These are phyloP conservation scores for Tolypocladium amazonense DNA, from an alignment of 2,329 filamentous ascomycete genomes.

Conservation along the genomic window DNA sequence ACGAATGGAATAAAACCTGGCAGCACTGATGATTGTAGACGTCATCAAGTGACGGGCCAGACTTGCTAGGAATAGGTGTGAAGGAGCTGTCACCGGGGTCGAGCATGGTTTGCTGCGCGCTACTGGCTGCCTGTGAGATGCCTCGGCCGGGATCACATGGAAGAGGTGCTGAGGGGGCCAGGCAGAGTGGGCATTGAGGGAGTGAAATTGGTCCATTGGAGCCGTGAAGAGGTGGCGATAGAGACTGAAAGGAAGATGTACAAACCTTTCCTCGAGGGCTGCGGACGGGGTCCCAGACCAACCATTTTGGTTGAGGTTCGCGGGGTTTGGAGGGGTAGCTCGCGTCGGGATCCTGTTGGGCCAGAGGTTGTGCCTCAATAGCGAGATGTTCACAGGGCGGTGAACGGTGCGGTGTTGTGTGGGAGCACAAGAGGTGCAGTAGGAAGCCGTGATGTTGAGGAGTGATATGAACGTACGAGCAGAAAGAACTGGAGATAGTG, in stretches of 20 bases:
- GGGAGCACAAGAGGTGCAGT: background rate
- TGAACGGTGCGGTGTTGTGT: background rate
- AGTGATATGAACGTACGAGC: background rate
- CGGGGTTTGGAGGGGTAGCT: conserved; percentile 26
- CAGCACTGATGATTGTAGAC: background rate
- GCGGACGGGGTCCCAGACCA: conserved; percentile 38
- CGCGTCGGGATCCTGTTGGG: conserved; percentile 1
- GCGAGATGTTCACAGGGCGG: background rate
- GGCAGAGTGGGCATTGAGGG: background rate
- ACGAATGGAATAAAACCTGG: no score
- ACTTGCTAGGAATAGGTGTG: background rate
- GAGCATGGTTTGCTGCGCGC: background rate
- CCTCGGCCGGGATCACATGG: background rate
- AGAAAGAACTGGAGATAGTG: background rate
- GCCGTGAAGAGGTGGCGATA: background rate
- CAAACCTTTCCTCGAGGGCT: conserved; percentile 53
- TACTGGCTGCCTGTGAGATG: background rate
- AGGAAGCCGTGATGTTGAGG: background rate
- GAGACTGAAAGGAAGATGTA: background rate
- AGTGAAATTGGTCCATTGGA: background rate
- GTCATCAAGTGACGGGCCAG: background rate
- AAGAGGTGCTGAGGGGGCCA: background rate
- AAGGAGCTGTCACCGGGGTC: background rate
- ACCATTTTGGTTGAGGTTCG: conserved; percentile 32
- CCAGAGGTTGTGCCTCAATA: background rate